These are phyloP conservation scores for Tuber aestivum DNA, from an alignment of 495 filamentous ascomycete species.

Conservation along the genomic window DNA sequence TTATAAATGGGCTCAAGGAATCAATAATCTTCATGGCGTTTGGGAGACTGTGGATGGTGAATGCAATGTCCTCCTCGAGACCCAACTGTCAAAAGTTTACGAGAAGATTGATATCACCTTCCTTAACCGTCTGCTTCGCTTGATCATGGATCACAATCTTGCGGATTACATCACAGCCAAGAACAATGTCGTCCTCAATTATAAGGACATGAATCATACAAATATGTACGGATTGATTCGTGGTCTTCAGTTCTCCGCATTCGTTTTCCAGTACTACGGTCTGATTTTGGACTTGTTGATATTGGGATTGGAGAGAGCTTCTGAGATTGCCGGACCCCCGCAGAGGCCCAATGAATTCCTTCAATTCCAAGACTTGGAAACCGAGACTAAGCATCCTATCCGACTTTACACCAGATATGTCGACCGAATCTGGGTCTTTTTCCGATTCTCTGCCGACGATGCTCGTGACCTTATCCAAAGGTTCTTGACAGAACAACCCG, in stretches of 20 bases:
- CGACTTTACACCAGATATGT: slow-evolving; percentile 95
- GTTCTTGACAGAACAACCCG: slow-evolving; percentile 95
- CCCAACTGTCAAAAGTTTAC: slow-evolving; percentile 95
- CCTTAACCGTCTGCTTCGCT: slow-evolving; percentile 80
- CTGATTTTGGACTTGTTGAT: slow-evolving; percentile 90
- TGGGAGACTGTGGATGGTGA: slow-evolving; percentile 95
- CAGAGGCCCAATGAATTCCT: slow-evolving; percentile 96
- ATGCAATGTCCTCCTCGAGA: slow-evolving; percentile 99
- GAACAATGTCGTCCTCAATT: slow-evolving; percentile 98
- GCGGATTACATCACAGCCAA: slow-evolving; percentile 99
- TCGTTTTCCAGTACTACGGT: slow-evolving; percentile 99
- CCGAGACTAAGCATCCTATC: slow-evolving; percentile 89
- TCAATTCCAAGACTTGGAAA: slow-evolving; percentile 86
- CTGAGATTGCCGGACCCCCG: slow-evolving; percentile 95
- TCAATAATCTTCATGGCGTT: slow-evolving; percentile 97
- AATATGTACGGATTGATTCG: slow-evolving; percentile 99
- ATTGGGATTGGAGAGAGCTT: slow-evolving; percentile 87
- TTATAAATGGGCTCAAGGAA: slow-evolving; percentile 99
- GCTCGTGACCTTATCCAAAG: slow-evolving; percentile 94
- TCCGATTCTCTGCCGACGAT: slow-evolving; percentile 87
- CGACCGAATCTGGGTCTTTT: slow-evolving; percentile 97
- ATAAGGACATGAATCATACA: slow-evolving; percentile 99
- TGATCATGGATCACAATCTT: slow-evolving; percentile 99
- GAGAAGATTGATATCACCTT: slow-evolving; percentile 98
- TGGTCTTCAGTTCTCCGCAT: slow-evolving; percentile 93